Evolutionary conservation across 176 grass and related monocot genomes (phyloP), one percentile per base, ranked within the genome.

Genomic region (Rhipidocladum racemiflorum): DNA sequence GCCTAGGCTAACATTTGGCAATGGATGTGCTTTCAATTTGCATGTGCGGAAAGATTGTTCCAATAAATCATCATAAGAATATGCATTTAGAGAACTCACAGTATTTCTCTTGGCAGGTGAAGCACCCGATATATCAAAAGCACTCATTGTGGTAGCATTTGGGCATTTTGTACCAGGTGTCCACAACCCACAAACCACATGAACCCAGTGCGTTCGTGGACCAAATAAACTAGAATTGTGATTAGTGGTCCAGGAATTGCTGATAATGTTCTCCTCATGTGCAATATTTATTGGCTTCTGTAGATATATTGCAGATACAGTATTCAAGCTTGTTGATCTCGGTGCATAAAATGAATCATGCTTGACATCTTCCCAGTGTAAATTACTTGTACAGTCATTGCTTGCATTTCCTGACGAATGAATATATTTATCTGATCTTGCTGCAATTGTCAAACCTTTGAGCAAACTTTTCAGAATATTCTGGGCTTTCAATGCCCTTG

Each of bases 151-250:
- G 75, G 78, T 75, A 14, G 86, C 83, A 90, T 98, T 98, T 70
- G 95, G 95, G 65, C 92, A 98, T 85, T 91, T 82, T 72, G 95
- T 95, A 78, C 92, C 90, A 78, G 95, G 95, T 44, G 92, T 98
- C 95, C 95, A 98, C 6, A 98, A 81, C 35, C 90, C 88, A 87
- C 95, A 98, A 82, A 98, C 95, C 87, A 98, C 81, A 77, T 98
- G 95, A 83, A 98, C 82, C 95, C 95, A 98, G 65, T 91, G 90
- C 49, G 54, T 74, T 28, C 61, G 63, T 70, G 18, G 73, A 72
- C 83, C 77, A 81, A 87, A 28, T 74, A 89, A 35, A 78, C 89
- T 81, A 23, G 84, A 45, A 61, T 53, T 65, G 53, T 75, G 75
- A 68, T 63, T 87, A 65, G 38, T 63, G 20, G 61, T 64, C 84